Conservation (phyloP, 2,329 filamentous ascomycete genomes). For the Aschersonia sp. region DNA sequence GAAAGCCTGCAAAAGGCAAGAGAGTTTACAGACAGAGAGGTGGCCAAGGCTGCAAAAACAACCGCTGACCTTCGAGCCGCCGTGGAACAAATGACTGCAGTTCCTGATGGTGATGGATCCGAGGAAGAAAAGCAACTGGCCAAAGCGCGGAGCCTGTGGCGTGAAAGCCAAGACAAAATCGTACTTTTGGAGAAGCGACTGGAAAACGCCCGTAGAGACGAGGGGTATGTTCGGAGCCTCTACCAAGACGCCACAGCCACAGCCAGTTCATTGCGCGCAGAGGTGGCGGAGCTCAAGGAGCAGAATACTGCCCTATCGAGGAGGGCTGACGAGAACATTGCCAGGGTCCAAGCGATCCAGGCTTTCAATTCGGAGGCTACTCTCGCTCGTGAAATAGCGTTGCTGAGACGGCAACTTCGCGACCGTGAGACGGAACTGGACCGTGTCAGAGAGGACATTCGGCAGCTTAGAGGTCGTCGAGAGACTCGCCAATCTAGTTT, state of each 20-base stretch:
- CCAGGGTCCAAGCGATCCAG: conserved; percentile 32
- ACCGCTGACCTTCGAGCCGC: conserved; percentile 21
- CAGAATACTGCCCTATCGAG: conserved; percentile 24
- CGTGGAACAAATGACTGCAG: conserved; percentile 14
- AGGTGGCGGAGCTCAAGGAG: conserved; percentile 30
- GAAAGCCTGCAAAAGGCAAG: conserved; percentile 13
- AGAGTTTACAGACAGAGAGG: conserved; percentile 15
- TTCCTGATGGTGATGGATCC: conserved; percentile 8
- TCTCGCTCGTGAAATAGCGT: conserved; percentile 22
- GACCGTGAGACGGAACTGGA: conserved; percentile 38
- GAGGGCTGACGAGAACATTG: conserved; percentile 28
- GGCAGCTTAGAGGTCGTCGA: conserved; percentile 29
- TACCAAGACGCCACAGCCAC: conserved; percentile 44
- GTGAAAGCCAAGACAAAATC: conserved; percentile 21
- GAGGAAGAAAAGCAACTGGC: conserved; percentile 13
- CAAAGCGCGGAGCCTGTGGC: conserved; percentile 17
- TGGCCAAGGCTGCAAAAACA: conserved; percentile 21
- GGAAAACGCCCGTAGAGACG: conserved; percentile 28
- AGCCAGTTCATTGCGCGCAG: conserved; percentile 26
- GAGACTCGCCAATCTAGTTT: conserved; percentile 42
- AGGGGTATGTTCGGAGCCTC: conserved; percentile 39
- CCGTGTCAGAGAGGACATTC: conserved; percentile 32
- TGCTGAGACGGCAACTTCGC: conserved; percentile 25
- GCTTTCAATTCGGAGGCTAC: conserved; percentile 17
- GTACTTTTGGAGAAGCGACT: conserved; percentile 24